A percentile compares a stretch with the other conserved stretches of the same genome.
These are phyloP conservation scores for Aspergillus biplanus DNA, from an alignment of 495 filamentous ascomycete genomes.

Conservation along the genomic window DNA sequence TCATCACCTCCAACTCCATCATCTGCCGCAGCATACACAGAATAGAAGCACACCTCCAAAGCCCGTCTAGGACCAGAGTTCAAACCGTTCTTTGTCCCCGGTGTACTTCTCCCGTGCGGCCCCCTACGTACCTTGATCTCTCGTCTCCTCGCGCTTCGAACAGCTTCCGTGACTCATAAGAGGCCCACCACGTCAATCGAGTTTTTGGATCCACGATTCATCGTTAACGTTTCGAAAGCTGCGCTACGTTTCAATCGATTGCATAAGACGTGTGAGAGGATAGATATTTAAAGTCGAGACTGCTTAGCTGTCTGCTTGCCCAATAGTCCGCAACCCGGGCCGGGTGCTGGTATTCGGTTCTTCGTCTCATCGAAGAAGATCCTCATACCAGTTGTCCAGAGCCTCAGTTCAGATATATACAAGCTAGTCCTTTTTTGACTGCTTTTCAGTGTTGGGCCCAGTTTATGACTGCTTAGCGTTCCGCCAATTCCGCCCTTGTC, in stretches of 20 bases:
- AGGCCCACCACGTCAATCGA: slow-evolving; percentile 26
- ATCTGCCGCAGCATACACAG: slow-evolving; percentile 7
- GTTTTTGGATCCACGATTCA: slow-evolving; percentile 28
- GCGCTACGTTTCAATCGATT: slow-evolving; percentile 26
- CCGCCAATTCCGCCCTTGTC: slow-evolving; percentile 29
- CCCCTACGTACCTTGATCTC: neutral
- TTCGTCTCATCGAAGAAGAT: slow-evolving; percentile 45
- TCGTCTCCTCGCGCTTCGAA: slow-evolving; percentile 28
- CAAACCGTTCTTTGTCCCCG: slow-evolving; percentile 17
- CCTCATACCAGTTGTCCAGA: slow-evolving; percentile 39
- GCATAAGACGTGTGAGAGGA: slow-evolving; percentile 24
- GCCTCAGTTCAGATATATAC: slow-evolving; percentile 32
- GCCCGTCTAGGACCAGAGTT: slow-evolving; percentile 18
- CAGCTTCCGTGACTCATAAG: slow-evolving; percentile 32
- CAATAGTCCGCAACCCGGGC: slow-evolving; percentile 34
- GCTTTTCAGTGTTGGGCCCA: slow-evolving; percentile 25
- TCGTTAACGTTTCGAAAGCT: slow-evolving; percentile 18
- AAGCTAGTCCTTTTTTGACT: slow-evolving; percentile 15
- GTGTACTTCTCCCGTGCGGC: slow-evolving; percentile 16
- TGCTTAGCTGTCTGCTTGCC: slow-evolving; percentile 28
- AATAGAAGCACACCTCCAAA: slow-evolving; percentile 20
- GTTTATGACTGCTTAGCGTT: slow-evolving; percentile 46
- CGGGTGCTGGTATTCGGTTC: slow-evolving; percentile 50
- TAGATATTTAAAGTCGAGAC: slow-evolving; percentile 19
- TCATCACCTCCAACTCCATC: neutral